Conservation (phyloP, 805 yeast species). For the Candida khao-thaluensis region DNA sequence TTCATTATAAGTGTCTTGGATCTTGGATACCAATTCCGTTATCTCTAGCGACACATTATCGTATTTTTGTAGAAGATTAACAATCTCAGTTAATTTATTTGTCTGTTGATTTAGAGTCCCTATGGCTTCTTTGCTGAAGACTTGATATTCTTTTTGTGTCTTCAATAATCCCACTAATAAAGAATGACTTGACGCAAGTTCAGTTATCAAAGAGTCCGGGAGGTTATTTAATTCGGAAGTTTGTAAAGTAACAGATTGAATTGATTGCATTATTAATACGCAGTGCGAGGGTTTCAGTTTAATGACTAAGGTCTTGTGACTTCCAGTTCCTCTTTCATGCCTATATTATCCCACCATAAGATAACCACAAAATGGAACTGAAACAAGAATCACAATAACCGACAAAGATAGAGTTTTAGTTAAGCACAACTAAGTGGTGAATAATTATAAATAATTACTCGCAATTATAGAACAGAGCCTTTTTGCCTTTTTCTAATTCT, state of each 20-base stretch:
- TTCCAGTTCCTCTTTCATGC: too few species aligned
- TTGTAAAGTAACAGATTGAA: neutral
- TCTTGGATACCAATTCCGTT: slow-evolving; percentile 20
- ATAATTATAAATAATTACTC: too few species aligned
- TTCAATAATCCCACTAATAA: slow-evolving; percentile 31
- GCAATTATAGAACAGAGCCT: too few species aligned
- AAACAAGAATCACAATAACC: too few species aligned
- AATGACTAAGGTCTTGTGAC: too few species aligned
- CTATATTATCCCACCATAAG: too few species aligned
- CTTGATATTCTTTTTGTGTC: slow-evolving; percentile 13
- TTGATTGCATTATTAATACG: neutral
- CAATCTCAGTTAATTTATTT: slow-evolving; percentile 21
- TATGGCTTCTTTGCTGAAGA: slow-evolving; percentile 15
- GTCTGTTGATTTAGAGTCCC: slow-evolving; percentile 14
- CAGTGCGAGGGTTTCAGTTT: too few species aligned
- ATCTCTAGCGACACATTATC: slow-evolving; percentile 21
- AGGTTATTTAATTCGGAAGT: neutral
- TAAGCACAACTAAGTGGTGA: too few species aligned
- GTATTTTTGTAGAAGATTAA: slow-evolving; percentile 16
- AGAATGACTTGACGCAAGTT: slow-evolving; percentile 21
- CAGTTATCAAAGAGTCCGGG: slow-evolving; percentile 25
- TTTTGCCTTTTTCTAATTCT: too few species aligned
- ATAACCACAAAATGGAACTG: too few species aligned
- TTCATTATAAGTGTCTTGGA: slow-evolving; percentile 29
- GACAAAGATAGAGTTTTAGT: too few species aligned